These are phyloP conservation scores for Taphrina sp. DNA, from an alignment of 1,139 yeast genomes.

Conservation along the genomic window DNA sequence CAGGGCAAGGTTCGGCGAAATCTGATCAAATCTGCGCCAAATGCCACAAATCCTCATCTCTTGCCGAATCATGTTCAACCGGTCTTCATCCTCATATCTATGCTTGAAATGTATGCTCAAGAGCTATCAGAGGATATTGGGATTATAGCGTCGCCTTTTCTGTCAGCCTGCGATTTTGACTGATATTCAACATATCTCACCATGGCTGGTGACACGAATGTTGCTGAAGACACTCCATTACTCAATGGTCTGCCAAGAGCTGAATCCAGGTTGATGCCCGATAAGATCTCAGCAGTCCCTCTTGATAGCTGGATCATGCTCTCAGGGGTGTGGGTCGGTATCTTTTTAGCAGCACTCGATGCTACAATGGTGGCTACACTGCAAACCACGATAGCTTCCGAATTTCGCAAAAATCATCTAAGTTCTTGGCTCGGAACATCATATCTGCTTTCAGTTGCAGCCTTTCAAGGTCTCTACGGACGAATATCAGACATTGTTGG, in stretches of 20 bases:
- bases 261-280: conserved; percentile 5
- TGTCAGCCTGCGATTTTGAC: too few species aligned
- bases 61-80: too few species aligned
- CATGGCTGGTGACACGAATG: too few species aligned
- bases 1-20: too few species aligned
- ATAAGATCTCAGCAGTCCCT: conserved; percentile 15
- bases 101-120: too few species aligned
- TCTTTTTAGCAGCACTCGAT: conserved; percentile 40
- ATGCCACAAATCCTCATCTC: too few species aligned
- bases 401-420: conserved; percentile 33
- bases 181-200: too few species aligned
- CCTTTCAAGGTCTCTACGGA: conserved; percentile 49
- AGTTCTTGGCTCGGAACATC: conserved; percentile 38
- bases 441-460: conserved; percentile 37
- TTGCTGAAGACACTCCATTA: conserved; percentile 14
- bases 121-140: too few species aligned
- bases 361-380: conserved; percentile 35
- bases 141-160: too few species aligned
- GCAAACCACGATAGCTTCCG: conserved; percentile 36
- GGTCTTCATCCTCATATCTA: too few species aligned
- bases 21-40: too few species aligned
- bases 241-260: neutral
- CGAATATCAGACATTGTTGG: conserved; percentile 57
- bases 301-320: conserved; percentile 22
- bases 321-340: conserved; percentile 25